Conservation (phyloP, 1,139 yeast species). For the Kodamaea ohmeri region DNA sequence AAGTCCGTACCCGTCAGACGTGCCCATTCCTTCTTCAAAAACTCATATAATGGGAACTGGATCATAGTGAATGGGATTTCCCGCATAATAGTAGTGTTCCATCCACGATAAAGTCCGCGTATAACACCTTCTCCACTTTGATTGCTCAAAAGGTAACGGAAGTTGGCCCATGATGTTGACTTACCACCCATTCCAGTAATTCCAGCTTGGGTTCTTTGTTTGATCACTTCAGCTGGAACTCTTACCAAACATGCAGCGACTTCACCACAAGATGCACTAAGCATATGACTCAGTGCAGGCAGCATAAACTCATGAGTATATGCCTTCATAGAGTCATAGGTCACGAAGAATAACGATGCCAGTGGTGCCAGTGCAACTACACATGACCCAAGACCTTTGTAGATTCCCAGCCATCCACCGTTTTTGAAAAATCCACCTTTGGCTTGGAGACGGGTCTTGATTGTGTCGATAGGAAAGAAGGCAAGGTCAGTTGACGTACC, state of each 20-base stretch:
- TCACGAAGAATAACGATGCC: conserved; percentile 84
- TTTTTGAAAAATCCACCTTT: conserved; percentile 88
- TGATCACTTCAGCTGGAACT: conserved; percentile 95
- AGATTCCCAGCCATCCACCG: conserved; percentile 92
- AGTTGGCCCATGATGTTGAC: conserved; percentile 65
- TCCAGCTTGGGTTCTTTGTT: conserved; percentile 88
- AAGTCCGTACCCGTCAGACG: conserved; percentile 34
- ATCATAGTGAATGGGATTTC: conserved; percentile 95
- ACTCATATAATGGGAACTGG: conserved; percentile 92
- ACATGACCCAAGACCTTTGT: conserved; percentile 89
- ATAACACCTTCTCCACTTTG: conserved; percentile 74
- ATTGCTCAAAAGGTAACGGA: conserved; percentile 53
- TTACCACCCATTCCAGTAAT: conserved; percentile 43
- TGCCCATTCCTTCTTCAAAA: conserved; percentile 58
- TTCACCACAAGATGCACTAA: conserved; percentile 86
- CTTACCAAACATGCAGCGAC: conserved; percentile 89
- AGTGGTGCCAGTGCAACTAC: conserved; percentile 94
- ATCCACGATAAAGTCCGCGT: conserved; percentile 85
- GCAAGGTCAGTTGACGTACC: conserved; percentile 94
- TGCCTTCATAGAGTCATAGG: conserved; percentile 76
- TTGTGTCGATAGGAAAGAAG: conserved; percentile 93
- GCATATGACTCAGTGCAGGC: conserved; percentile 66
- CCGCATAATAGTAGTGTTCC: conserved; percentile 86
- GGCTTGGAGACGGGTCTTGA: conserved; percentile 92
- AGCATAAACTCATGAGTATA: conserved; percentile 39